Conservation (phyloP, 345 rosid genomes). For the Dipteronia sinensis region DNA sequence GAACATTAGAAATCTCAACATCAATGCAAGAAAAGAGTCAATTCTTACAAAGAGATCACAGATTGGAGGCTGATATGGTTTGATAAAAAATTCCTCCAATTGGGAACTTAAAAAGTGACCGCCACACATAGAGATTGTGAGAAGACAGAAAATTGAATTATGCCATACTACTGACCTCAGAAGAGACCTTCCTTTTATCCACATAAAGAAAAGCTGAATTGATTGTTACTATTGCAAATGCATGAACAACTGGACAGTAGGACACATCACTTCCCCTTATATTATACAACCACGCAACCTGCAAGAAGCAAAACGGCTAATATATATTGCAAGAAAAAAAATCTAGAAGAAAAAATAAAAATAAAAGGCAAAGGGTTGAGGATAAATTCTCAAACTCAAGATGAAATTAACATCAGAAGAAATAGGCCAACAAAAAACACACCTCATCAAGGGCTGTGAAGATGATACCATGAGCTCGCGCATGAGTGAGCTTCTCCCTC, state of each 20-base stretch:
- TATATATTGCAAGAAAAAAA: slow-evolving; percentile 6
- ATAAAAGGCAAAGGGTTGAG: neutral
- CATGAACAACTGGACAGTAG: slow-evolving; percentile 92
- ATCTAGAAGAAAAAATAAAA: neutral
- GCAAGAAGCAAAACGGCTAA: slow-evolving; percentile 28
- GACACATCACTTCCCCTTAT: slow-evolving; percentile 91
- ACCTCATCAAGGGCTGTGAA: slow-evolving; percentile 93
- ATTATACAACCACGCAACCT: slow-evolving; percentile 99
- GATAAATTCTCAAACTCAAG: neutral
- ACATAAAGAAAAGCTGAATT: slow-evolving; percentile 75
- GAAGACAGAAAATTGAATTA: slow-evolving; percentile 11
- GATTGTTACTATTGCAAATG: slow-evolving; percentile 78
- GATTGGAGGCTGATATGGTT: neutral
- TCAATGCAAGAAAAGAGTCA: neutral
- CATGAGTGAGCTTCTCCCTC: slow-evolving; percentile 60
- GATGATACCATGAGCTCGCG: slow-evolving; percentile 64
- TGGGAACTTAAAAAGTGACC: neutral
- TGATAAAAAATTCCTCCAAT: neutral
- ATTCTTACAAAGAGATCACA: neutral
- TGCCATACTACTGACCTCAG: slow-evolving; percentile 48
- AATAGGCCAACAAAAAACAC: slow-evolving; percentile 14
- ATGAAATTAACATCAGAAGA: neutral
- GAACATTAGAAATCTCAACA: neutral
- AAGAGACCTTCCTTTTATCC: slow-evolving; percentile 73
- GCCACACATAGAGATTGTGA: neutral